A percentile compares a stretch with the other conserved stretches of the same genome.
phyloP scores from a whole-genome alignment of 345 rosid genomes.

The Schrenkiella parvula region DNA sequence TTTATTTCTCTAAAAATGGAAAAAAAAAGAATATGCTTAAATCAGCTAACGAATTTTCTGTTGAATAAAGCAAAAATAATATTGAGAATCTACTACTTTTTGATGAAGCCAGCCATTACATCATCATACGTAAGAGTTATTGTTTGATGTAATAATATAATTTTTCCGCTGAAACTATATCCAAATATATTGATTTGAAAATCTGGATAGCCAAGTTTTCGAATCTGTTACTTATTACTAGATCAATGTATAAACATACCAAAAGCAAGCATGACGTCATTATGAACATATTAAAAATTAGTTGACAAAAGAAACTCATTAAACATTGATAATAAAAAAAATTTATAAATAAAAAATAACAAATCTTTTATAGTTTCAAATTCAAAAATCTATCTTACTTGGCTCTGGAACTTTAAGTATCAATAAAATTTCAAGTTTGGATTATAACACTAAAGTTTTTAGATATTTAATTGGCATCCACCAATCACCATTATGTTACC shows the following conservation, averaged over 20 bases:
- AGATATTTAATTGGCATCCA: not conserved
- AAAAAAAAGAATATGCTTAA: slow-evolving; percentile 4
- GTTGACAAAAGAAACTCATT: not conserved
- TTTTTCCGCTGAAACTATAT: not conserved
- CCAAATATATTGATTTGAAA: not conserved
- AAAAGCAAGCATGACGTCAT: no score
- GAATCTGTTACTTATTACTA: not conserved
- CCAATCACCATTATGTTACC: not conserved
- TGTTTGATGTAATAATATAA: not conserved
- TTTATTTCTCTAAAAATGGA: not conserved
- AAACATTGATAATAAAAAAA: not conserved
- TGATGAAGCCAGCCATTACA: not conserved
- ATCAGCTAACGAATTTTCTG: not conserved
- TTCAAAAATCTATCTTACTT: not conserved
- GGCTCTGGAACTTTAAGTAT: not conserved
- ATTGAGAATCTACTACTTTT: not conserved
- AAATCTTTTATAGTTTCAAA: not conserved
- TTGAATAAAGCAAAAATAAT: not conserved
- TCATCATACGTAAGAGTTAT: not conserved
- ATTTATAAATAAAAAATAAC: not conserved
- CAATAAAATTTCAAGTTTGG: not conserved
- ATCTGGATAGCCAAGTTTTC: not conserved
- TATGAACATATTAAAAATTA: not conserved
- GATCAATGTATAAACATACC: not conserved
- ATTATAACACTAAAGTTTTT: not conserved